A percentile compares a stretch with the other conserved stretches of the same genome.
These are phyloP conservation scores for Sclerotinia subarctica DNA, from an alignment of 2,329 filamentous ascomycete genomes.

Conservation along the genomic window DNA sequence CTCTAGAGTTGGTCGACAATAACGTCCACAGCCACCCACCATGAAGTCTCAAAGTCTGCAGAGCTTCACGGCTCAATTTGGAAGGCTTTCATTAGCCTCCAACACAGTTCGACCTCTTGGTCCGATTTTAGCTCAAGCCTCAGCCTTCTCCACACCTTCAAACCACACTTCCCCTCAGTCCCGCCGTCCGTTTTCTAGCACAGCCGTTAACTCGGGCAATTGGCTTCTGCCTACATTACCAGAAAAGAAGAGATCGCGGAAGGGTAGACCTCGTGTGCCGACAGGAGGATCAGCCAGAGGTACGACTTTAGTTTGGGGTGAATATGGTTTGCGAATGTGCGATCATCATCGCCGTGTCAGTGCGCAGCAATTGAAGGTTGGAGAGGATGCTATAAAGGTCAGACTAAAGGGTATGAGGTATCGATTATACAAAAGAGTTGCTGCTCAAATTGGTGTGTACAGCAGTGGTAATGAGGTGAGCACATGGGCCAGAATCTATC, in stretches of 20 bases:
- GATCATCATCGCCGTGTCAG: constrained; percentile 92
- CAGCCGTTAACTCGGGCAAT: constrained; percentile 55
- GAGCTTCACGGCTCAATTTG: constrained; percentile 36
- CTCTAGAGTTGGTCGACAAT: constrained; percentile 8
- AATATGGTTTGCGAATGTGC: constrained; percentile 89
- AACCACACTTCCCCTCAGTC: constrained; percentile 44
- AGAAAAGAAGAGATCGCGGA: constrained; percentile 82
- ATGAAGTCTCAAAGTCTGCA: constrained; percentile 34
- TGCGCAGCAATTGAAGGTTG: constrained; percentile 80
- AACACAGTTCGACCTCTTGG: constrained; percentile 36
- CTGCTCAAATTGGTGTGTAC: constrained; percentile 92
- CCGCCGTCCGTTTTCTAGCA: constrained; percentile 69
- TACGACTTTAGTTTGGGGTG: constrained; percentile 93
- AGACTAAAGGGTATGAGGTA: constrained; percentile 89
- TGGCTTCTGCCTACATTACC: constrained; percentile 82
- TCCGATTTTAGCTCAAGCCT: constrained; percentile 23
- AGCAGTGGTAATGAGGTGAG: constrained; percentile 86
- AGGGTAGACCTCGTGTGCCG: constrained; percentile 81
- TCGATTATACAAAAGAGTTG: constrained; percentile 84
- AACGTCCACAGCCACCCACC: constrained; percentile 23
- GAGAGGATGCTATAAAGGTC: constrained; percentile 88
- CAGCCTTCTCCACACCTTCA: constrained; percentile 31
- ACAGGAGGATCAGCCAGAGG: constrained; percentile 90
- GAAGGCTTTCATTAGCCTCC: constrained; percentile 35
- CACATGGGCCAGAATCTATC: not conserved